These are phyloP conservation scores for Arthrinium puccinioides DNA, from an alignment of 2,329 filamentous ascomycete species.

Conservation along the genomic window DNA sequence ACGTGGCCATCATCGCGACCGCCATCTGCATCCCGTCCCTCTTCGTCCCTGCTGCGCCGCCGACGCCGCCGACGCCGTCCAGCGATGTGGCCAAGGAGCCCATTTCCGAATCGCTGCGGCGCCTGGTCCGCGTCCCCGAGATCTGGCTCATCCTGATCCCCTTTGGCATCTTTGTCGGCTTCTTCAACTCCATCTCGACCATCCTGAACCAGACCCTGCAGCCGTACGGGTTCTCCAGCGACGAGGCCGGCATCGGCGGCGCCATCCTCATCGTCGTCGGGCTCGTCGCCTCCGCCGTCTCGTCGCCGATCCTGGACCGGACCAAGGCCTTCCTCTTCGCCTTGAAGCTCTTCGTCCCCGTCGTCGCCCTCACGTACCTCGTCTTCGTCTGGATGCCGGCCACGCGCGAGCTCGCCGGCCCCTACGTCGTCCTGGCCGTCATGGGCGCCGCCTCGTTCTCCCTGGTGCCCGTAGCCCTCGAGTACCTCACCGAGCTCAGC, in stretches of 20 bases:
- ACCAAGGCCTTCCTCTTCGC: constrained; percentile 71
- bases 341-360: constrained; percentile 66
- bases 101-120: constrained; percentile 42
- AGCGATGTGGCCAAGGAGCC: constrained; percentile 50
- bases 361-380: constrained; percentile 69
- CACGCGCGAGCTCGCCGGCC: constrained; percentile 48
- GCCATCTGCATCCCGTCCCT: constrained; percentile 66
- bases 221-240: constrained; percentile 78
- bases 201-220: constrained; percentile 84
- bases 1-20: constrained; percentile 41
- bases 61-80: constrained; percentile 68
- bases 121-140: constrained; percentile 54
- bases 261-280: constrained; percentile 86
- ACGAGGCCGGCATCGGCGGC: constrained; percentile 82
- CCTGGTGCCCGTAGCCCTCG: constrained; percentile 76
- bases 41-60: constrained; percentile 70
- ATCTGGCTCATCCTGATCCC: constrained; percentile 76
- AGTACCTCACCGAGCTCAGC: constrained; percentile 80
- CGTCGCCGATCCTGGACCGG: constrained; percentile 75
- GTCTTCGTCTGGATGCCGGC: constrained; percentile 73
- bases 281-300: constrained; percentile 67
- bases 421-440: constrained; percentile 68
- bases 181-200: constrained; percentile 88
- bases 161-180: constrained; percentile 79
- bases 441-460: constrained; percentile 76